A percentile compares a stretch with the other conserved stretches of the same genome.
phyloP scores from a whole-genome alignment of 2,329 filamentous ascomycete genomes.

The Exophiala oligosperma region DNA sequence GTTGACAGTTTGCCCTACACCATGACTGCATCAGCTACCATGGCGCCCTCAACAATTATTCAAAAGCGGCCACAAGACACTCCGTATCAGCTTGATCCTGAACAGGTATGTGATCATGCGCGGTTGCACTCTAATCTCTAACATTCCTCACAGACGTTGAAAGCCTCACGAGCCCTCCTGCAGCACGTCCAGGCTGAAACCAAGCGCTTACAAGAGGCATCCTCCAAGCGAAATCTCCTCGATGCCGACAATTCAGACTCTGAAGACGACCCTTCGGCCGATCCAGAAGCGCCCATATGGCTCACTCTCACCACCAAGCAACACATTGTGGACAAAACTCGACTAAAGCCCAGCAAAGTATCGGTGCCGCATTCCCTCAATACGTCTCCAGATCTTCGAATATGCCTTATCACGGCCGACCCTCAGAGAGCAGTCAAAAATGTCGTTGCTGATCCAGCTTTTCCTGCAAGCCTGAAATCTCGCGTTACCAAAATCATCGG shows the following conservation, averaged over 20 bases:
- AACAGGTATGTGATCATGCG: slow-evolving; percentile 39
- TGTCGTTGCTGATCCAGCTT: slow-evolving; percentile 71
- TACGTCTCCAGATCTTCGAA: slow-evolving; percentile 62
- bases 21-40: background rate
- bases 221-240: slow-evolving; percentile 57
- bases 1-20: background rate
- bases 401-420: slow-evolving; percentile 85
- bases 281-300: slow-evolving; percentile 60
- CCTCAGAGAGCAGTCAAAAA: slow-evolving; percentile 89
- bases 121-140: background rate
- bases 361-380: slow-evolving; percentile 74
- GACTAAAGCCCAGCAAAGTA: slow-evolving; percentile 83
- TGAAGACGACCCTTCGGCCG: slow-evolving; percentile 46
- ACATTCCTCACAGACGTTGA: slow-evolving; percentile 49
- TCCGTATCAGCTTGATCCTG: slow-evolving; percentile 50
- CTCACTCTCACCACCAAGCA: slow-evolving; percentile 65
- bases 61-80: slow-evolving; percentile 19
- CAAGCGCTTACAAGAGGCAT: slow-evolving; percentile 48
- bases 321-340: slow-evolving; percentile 69
- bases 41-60: slow-evolving; percentile 3
- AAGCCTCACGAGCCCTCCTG: slow-evolving; percentile 61
- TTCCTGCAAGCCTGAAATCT: slow-evolving; percentile 65
- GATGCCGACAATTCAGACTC: slow-evolving; percentile 46
- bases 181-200: slow-evolving; percentile 55
- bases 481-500: slow-evolving; percentile 77